Evolutionary conservation across 257 asterid species (phyloP).

Genomic region (Eustoma russellianum): DNA sequence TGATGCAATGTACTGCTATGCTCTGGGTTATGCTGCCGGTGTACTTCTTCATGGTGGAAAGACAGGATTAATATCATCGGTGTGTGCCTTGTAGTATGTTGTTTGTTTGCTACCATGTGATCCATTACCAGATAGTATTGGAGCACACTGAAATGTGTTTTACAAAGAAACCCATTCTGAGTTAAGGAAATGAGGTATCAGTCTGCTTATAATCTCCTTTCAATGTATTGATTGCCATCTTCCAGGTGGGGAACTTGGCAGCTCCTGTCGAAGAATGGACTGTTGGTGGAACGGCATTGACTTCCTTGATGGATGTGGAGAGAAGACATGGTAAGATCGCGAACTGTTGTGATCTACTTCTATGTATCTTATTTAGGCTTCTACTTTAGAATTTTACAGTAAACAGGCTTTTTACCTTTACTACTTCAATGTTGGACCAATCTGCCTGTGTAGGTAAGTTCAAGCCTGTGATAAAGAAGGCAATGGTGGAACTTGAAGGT

Average conservation of each 20-base stretch:
- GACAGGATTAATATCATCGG: slow-evolving; percentile 78
- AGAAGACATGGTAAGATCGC: slow-evolving; percentile 82
- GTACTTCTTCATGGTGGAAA: slow-evolving; percentile 72
- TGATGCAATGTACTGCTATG: slow-evolving; percentile 81
- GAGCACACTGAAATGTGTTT: too few relatives aligned
- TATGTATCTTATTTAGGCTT: neutral
- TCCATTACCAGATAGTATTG: too few relatives aligned
- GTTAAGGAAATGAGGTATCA: too few relatives aligned
- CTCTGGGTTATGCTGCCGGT: slow-evolving; percentile 79
- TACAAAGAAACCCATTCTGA: too few relatives aligned
- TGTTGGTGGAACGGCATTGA: slow-evolving; percentile 94
- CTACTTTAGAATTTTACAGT: neutral
- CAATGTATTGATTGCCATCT: neutral
- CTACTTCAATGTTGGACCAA: neutral
- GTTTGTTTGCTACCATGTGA: too few relatives aligned
- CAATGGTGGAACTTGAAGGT: slow-evolving; percentile 99
- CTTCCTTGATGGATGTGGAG: slow-evolving; percentile 94
- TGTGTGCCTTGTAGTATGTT: slow-evolving; percentile 14
- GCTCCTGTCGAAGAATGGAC: slow-evolving; percentile 93
- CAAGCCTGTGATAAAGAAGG: slow-evolving; percentile 99
- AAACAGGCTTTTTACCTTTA: neutral
- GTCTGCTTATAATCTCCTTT: too few relatives aligned
- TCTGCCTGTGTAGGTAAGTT: slow-evolving; percentile 46
- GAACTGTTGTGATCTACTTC: slow-evolving; percentile 3
- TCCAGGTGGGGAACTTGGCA: slow-evolving; percentile 89